These are phyloP conservation scores for Aspergillus terreus DNA, from an alignment of 2,329 filamentous ascomycete genomes.

Conservation along the genomic window DNA sequence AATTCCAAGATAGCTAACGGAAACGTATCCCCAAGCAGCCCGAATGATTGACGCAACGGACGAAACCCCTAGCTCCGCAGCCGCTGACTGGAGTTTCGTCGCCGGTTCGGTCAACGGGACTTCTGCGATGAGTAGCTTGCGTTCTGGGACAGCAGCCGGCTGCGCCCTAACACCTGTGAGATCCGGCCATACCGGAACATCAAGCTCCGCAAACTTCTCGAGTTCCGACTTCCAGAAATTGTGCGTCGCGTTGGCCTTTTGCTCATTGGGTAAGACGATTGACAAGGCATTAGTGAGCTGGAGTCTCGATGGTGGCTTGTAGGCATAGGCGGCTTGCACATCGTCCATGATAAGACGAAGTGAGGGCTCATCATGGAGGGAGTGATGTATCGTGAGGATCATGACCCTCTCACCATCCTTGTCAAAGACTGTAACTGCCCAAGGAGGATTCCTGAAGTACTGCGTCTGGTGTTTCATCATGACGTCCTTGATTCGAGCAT, in stretches of 20 bases:
- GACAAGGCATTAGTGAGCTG: conserved; percentile 27
- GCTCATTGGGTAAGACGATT: conserved; percentile 16
- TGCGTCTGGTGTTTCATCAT: conserved; percentile 22
- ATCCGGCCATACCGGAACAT: conserved; percentile 26
- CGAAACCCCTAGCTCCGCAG: conserved; percentile 21
- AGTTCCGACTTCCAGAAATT: conserved; percentile 25
- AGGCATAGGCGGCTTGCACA: conserved; percentile 21
- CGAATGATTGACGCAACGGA: conserved; percentile 28
- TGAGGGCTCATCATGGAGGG: conserved; percentile 31
- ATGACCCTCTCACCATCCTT: conserved; percentile 22
- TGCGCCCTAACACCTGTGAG: conserved; percentile 19
- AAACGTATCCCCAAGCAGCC: conserved; percentile 27
- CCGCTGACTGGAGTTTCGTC: conserved; percentile 15
- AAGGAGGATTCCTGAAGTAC: conserved; percentile 32
- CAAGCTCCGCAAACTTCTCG: conserved; percentile 18
- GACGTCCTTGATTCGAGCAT: conserved; percentile 19
- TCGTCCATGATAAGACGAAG: conserved; percentile 26
- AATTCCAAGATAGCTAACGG: conserved; percentile 23
- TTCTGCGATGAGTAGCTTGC: conserved; percentile 17
- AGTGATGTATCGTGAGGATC: conserved; percentile 36
- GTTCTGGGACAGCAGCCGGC: conserved; percentile 10
- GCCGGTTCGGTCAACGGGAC: conserved; percentile 12
- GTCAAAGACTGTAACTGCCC: conserved; percentile 34
- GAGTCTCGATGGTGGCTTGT: conserved; percentile 17
- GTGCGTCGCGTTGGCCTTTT: conserved; percentile 13